Evolutionary conservation across 306 rosid genomes (phyloP).

Genomic region (Rubus parviflorus): DNA sequence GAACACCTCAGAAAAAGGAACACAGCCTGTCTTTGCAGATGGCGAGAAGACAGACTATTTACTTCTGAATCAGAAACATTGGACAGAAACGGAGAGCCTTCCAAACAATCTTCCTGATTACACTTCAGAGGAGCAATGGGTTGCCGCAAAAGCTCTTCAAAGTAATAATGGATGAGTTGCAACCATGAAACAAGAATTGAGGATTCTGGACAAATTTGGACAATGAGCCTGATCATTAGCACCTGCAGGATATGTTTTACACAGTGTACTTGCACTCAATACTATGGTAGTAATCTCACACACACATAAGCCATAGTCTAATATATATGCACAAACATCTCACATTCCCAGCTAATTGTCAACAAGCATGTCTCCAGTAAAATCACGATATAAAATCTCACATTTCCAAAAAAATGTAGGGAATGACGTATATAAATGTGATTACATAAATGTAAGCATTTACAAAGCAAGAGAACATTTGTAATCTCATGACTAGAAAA

Average conservation of each 20-base stretch:
- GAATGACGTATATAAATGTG: not conserved
- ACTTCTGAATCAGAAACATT: constrained; percentile 53
- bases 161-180: constrained; percentile 57
- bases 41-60: constrained; percentile 42
- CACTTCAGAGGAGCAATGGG: constrained; percentile 40
- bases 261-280: constrained; percentile 11
- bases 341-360: not conserved
- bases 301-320: not conserved
- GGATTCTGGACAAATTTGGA: constrained; percentile 40
- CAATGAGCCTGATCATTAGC: constrained; percentile 77
- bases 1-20: constrained; percentile 71
- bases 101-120: constrained; percentile 56
- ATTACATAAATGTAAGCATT: not conserved
- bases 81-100: constrained; percentile 77
- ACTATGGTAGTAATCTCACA: not conserved
- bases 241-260: constrained; percentile 45
- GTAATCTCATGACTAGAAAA: too few species aligned
- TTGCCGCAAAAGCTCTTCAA: constrained; percentile 50
- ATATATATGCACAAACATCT: not conserved
- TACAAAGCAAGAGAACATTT: not conserved
- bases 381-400: not conserved
- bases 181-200: constrained; percentile 61
- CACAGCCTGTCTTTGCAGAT: constrained; percentile 67
- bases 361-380: not conserved
- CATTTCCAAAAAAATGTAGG: not conserved